Evolutionary conservation across 345 rosid species (phyloP).

Genomic region (Brassica cretica): DNA sequence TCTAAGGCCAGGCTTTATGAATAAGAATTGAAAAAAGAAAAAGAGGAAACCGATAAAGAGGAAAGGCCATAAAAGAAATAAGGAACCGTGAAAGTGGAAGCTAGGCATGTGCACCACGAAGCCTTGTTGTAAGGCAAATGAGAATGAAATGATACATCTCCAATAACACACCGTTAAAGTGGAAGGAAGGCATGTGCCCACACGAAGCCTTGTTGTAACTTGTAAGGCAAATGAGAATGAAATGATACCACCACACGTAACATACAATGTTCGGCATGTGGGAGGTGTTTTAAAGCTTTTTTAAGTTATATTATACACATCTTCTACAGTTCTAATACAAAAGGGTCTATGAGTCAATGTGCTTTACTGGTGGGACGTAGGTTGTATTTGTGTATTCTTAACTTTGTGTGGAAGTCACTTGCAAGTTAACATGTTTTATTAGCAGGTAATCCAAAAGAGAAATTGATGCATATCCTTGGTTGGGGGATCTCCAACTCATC

Average conservation of each 20-base stretch:
- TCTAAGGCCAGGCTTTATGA: too few relatives aligned
- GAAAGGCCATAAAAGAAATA: neutral
- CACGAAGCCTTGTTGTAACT: neutral
- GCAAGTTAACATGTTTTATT: neutral
- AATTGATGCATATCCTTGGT: neutral
- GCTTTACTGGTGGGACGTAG: conserved; percentile 25
- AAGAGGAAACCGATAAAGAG: too few relatives aligned
- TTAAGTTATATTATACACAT: conserved; percentile 5
- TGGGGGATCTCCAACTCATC: conserved; percentile 15
- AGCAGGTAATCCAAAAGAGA: neutral
- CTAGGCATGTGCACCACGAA: conserved; percentile 29
- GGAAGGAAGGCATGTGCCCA: conserved; percentile 34
- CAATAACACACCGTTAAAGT: conserved; percentile 11
- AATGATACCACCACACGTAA: conserved; percentile 2
- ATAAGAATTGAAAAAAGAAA: neutral
- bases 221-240: neutral
- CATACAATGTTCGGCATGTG: conserved; percentile 34
- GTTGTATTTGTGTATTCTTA: conserved; percentile 9
- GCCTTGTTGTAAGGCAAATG: conserved; percentile 16
- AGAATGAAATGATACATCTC: conserved; percentile 6
- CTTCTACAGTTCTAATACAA: neutral
- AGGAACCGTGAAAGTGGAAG: conserved; percentile 26
- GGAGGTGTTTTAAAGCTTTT: neutral
- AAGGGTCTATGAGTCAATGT: neutral
- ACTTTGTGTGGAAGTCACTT: neutral